A percentile compares a stretch with the other conserved stretches of the same genome.
phyloP scores from a whole-genome alignment of 768 basidiomycete genomes.

The Aureoboletus auriporus region DNA sequence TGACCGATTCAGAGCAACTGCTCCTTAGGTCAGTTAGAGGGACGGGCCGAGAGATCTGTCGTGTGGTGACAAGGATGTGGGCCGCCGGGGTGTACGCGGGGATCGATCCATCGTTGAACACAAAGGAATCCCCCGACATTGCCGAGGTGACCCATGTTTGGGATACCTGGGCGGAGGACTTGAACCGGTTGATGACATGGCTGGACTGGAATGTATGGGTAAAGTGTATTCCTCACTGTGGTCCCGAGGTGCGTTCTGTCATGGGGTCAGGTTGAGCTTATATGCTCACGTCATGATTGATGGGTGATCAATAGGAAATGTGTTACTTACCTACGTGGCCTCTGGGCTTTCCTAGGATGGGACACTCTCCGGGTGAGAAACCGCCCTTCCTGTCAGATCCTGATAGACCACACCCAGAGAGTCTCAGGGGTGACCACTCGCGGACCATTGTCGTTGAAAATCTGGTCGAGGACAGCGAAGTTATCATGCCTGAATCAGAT shows the following conservation, averaged over 20 bases:
- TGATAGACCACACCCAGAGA: too few relatives aligned
- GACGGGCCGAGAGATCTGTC: constrained; percentile 45
- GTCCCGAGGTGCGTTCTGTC: constrained; percentile 36
- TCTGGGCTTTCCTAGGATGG: not conserved
- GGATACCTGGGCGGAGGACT: constrained; percentile 34
- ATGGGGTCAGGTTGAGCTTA: not conserved
- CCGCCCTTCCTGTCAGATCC: too few relatives aligned
- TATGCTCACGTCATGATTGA: not conserved
- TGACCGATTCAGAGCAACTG: too few relatives aligned
- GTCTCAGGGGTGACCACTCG: too few relatives aligned
- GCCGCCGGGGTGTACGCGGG: too few relatives aligned
- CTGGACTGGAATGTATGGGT: constrained; percentile 38
- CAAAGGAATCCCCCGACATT: not conserved
- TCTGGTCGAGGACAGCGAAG: too few relatives aligned
- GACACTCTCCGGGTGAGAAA: too few relatives aligned
- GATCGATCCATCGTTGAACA: too few relatives aligned
- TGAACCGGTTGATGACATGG: constrained; percentile 39
- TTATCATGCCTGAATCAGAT: too few relatives aligned
- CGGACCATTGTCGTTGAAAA: too few relatives aligned
- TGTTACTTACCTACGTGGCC: constrained; percentile 19
- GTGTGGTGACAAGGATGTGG: constrained; percentile 15
- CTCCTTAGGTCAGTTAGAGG: constrained; percentile 20
- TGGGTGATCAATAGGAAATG: constrained; percentile 5
- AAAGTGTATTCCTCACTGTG: constrained; percentile 44
- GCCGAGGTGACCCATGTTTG: constrained; percentile 9